Base-by-base conservation (phyloP, 441 rosid genomes). In the Adansonia madagascariensis region DNA sequence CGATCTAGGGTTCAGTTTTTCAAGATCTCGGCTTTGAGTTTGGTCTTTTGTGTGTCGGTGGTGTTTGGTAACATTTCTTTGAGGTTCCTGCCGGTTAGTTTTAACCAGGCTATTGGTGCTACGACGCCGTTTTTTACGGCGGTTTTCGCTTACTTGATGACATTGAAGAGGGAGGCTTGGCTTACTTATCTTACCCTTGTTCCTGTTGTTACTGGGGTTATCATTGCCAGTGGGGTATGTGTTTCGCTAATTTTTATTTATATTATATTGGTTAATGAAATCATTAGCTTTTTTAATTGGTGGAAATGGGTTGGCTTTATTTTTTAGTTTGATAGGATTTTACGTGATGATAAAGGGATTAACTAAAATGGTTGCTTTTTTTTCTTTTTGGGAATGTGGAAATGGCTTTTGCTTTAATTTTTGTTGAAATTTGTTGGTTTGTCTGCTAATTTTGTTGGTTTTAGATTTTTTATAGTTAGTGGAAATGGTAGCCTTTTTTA, bases 61-160 rank as follows among this genome's bases (percentile, higher is more conserved):
- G 97, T 94, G 46, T 90, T 91, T 43, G 98, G 98, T 0, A 94
- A 94, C 66, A 75, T 94, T 71, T 92, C 97, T 2, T 81, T 94
- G 12, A 80, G 97, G 71, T 94, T 87, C 69, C 79, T 94, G 1
- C 97, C 98, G 4, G 97, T 94, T 14, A 90, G 95, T 4, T 94
- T 94, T 57, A 94, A 88, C 61, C 97, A 92, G 82, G 98, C 98
- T 0, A 68, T 94, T 63, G 98, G 98, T 41, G 98, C 97, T 6
- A 94, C 98, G 59, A 94, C 98, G 50, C 98, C 98, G 22, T 94
- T 94, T 69, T 94, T 94, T 77, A 94, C 97, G 0, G 97, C 98
- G 0, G 89, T 94, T 61, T 93, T 94, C 59, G 97, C 98, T 66
- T 94, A 91, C 78, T 56, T 90, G 79, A 91, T 92, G 84, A 92